Percentiles rank a stretch among this genome's conserved stretches.
Evolutionary conservation across 305 asterid genomes (phyloP).

Genomic region (Nicotiana rustica): DNA sequence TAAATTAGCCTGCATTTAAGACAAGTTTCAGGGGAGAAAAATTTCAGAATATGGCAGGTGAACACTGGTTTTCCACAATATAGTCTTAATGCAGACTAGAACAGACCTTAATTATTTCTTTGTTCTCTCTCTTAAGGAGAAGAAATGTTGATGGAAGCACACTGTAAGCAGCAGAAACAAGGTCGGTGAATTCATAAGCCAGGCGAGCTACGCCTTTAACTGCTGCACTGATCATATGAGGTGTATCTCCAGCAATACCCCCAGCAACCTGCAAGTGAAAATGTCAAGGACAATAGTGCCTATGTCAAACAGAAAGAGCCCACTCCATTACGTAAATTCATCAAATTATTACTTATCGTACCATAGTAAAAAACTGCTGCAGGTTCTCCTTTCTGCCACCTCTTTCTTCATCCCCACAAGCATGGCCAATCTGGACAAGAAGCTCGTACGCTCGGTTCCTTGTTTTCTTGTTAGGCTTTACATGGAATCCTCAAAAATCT

Average conservation of each 20-base stretch:
- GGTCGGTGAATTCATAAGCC: slow-evolving; percentile 95
- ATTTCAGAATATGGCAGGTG: not conserved
- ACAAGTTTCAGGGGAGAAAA: not conserved
- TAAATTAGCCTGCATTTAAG: slow-evolving; percentile 74
- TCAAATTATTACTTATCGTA: slow-evolving; percentile 40
- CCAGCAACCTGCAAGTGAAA: slow-evolving; percentile 74
- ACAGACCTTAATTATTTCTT: slow-evolving; percentile 80
- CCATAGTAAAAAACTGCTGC: slow-evolving; percentile 78
- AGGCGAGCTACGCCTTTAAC: slow-evolving; percentile 93
- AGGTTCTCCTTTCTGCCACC: slow-evolving; percentile 71
- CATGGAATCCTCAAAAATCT: not conserved
- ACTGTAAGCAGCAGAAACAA: slow-evolving; percentile 70
- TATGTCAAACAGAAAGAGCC: slow-evolving; percentile 21
- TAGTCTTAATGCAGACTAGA: not conserved
- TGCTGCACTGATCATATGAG: slow-evolving; percentile 96
- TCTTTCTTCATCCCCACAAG: slow-evolving; percentile 78
- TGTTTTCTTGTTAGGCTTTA: slow-evolving; percentile 86
- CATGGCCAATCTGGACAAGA: slow-evolving; percentile 90
- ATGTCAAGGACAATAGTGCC: slow-evolving; percentile 22
- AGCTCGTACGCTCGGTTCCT: slow-evolving; percentile 94
- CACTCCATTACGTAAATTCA: slow-evolving; percentile 19
- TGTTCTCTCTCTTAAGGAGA: slow-evolving; percentile 82
- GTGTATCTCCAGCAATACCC: slow-evolving; percentile 88
- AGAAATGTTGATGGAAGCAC: slow-evolving; percentile 89
- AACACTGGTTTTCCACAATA: not conserved